Evolutionary conservation across 768 basidiomycete species (phyloP).

Genomic region (Cyclocybe cylindracea): DNA sequence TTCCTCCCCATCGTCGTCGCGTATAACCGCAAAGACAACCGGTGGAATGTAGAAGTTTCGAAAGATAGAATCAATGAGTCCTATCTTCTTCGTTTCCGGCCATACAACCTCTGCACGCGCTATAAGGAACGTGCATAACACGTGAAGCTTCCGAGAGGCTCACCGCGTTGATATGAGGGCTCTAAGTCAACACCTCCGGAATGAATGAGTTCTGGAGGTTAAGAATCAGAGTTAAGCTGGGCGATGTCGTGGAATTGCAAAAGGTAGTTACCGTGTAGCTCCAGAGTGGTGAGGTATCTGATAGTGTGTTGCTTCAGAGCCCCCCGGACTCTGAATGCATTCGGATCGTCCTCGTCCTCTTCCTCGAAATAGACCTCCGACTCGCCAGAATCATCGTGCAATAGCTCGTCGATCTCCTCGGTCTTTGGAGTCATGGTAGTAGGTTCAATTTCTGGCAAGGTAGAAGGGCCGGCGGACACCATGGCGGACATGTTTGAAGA

Average conservation of each 20-base stretch:
- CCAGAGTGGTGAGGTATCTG: conserved; percentile 40
- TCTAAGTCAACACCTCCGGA: conserved; percentile 64
- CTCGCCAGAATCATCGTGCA: conserved; percentile 36
- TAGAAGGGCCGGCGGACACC: background rate
- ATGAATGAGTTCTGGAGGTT: background rate
- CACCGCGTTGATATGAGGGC: conserved; percentile 75
- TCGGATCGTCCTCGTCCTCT: conserved; percentile 21
- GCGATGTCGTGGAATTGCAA: background rate
- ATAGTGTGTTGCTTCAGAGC: conserved; percentile 41
- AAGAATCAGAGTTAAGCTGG: background rate
- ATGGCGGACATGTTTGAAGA: background rate
- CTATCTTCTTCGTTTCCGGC: conserved; percentile 67
- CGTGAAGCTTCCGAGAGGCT: conserved; percentile 12
- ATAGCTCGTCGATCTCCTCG: conserved; percentile 48
- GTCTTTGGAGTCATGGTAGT: conserved; percentile 7
- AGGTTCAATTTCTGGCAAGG: background rate
- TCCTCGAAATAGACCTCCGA: conserved; percentile 31
- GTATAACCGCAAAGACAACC: conserved; percentile 67
- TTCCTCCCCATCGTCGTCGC: conserved; percentile 55
- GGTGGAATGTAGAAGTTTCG: conserved; percentile 81
- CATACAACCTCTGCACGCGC: conserved; percentile 69
- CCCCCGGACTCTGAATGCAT: conserved; percentile 43
- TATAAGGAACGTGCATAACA: background rate
- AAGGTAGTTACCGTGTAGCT: conserved; percentile 51
- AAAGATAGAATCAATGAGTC: conserved; percentile 76